These are phyloP conservation scores for Leptographium radiaticola DNA, from an alignment of 2,329 filamentous ascomycete species.

Conservation along the genomic window DNA sequence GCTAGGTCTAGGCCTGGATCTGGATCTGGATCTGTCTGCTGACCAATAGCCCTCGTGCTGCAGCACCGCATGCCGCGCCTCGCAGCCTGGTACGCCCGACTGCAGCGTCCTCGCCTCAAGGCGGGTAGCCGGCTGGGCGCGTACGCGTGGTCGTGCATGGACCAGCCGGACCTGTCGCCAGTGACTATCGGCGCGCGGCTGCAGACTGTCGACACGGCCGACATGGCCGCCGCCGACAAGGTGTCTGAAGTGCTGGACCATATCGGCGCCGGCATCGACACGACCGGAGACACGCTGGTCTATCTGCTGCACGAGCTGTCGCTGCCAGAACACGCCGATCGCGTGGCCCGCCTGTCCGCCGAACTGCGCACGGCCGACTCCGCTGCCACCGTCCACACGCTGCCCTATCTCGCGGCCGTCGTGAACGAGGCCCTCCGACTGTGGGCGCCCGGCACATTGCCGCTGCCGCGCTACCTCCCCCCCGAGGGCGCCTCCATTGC, in stretches of 20 bases:
- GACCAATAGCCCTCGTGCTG: slow-evolving; percentile 1
- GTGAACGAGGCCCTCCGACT: slow-evolving; percentile 18
- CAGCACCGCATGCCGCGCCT: neutral
- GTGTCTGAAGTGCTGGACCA: slow-evolving; percentile 4
- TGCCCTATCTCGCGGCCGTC: slow-evolving; percentile 20
- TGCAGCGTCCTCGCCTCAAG: neutral
- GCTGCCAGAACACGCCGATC: neutral
- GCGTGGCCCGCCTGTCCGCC: neutral
- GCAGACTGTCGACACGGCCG: neutral
- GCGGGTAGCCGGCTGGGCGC: neutral
- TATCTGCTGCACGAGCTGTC: slow-evolving; percentile 3
- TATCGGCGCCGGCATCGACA: slow-evolving; percentile 6
- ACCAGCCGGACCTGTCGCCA: neutral
- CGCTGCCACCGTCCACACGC: neutral
- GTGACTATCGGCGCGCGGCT: slow-evolving; percentile 2
- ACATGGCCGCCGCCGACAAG: neutral
- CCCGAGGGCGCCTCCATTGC: slow-evolving; percentile 11
- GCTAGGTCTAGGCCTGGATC: neutral
- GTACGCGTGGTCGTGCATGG: slow-evolving; percentile 1
- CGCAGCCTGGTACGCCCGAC: neutral
- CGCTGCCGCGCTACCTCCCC: slow-evolving; percentile 8
- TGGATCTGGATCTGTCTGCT: neutral
- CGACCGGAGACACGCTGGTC: slow-evolving; percentile 4
- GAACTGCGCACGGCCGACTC: neutral
- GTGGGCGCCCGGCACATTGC: slow-evolving; percentile 15